Evolutionary conservation across 495 filamentous ascomycete genomes (phyloP).

Genomic region (Neurospora sp.): DNA sequence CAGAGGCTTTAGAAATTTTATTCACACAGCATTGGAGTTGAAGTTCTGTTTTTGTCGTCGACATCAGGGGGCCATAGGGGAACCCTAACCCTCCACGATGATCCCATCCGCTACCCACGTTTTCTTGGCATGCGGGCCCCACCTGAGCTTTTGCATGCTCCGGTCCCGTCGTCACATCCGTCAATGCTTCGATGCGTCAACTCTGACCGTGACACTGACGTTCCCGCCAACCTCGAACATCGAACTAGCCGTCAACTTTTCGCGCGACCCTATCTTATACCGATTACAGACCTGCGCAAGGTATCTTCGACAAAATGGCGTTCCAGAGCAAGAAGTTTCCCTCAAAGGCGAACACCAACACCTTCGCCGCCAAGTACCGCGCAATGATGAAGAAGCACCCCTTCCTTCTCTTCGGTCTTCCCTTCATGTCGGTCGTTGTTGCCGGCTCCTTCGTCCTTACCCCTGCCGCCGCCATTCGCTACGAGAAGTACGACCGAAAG

Average conservation of each 20-base stretch:
- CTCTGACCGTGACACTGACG: not conserved
- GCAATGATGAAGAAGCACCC: conserved; percentile 57
- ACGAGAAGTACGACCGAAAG: conserved; percentile 84
- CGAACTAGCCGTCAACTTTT: not conserved
- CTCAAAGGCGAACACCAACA: conserved; percentile 44
- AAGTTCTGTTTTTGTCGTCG: not conserved
- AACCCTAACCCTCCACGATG: conserved; percentile 9
- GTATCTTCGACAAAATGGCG: conserved; percentile 43
- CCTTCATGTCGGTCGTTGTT: conserved; percentile 87
- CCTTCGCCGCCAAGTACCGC: conserved; percentile 71
- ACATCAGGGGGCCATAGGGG: not conserved
- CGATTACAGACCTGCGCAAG: not conserved
- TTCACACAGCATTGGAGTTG: not conserved
- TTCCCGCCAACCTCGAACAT: not conserved
- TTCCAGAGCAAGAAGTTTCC: conserved; percentile 69
- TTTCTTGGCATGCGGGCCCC: not conserved
- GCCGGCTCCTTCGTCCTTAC: conserved; percentile 90
- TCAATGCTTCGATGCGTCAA: not conserved
- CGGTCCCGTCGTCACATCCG: not conserved
- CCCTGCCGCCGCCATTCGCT: conserved; percentile 83
- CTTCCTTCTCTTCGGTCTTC: conserved; percentile 91
- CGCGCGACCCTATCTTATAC: not conserved
- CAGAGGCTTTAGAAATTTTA: not conserved
- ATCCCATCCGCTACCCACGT: not conserved
- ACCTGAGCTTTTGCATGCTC: not conserved